These are phyloP conservation scores for Rhizopus delemar DNA, from an alignment of 371 early-diverging fungal species.

Conservation along the genomic window DNA sequence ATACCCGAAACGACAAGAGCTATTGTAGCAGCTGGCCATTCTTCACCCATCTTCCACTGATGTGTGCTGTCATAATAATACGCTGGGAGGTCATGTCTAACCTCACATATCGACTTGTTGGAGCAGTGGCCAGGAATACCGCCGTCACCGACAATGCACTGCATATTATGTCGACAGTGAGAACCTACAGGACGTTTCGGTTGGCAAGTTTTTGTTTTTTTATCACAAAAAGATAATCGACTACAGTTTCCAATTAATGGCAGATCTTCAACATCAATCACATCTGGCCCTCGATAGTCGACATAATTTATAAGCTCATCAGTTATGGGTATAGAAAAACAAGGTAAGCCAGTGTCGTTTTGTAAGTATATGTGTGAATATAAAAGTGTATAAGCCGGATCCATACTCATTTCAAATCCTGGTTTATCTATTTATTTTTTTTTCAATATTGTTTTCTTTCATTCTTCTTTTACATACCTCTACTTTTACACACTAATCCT, in stretches of 20 bases:
- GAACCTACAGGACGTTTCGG: conserved; percentile 43
- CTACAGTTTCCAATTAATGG: conserved; percentile 50
- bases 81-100: conserved; percentile 38
- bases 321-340: conserved; percentile 42
- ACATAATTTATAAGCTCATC: conserved; percentile 46
- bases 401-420: conserved; percentile 46
- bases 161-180: conserved; percentile 41
- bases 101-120: conserved; percentile 33
- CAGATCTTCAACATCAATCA: conserved; percentile 41
- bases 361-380: conserved; percentile 28
- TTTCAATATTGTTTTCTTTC: neutral
- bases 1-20: conserved; percentile 43
- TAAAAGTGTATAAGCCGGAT: conserved; percentile 34
- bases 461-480: conserved; percentile 28
- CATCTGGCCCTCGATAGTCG: conserved; percentile 44
- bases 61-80: conserved; percentile 35
- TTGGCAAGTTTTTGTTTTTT: conserved; percentile 44
- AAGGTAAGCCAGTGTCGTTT: conserved; percentile 47
- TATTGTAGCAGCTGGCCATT: conserved; percentile 39
- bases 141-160: conserved; percentile 41
- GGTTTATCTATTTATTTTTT: conserved; percentile 11
- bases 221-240: conserved; percentile 45
- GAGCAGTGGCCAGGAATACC: conserved; percentile 46
- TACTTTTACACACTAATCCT: conserved; percentile 44
- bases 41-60: conserved; percentile 46